Evolutionary conservation across 257 asterid genomes (phyloP).

Genomic region (Anisodus tanguticus): DNA sequence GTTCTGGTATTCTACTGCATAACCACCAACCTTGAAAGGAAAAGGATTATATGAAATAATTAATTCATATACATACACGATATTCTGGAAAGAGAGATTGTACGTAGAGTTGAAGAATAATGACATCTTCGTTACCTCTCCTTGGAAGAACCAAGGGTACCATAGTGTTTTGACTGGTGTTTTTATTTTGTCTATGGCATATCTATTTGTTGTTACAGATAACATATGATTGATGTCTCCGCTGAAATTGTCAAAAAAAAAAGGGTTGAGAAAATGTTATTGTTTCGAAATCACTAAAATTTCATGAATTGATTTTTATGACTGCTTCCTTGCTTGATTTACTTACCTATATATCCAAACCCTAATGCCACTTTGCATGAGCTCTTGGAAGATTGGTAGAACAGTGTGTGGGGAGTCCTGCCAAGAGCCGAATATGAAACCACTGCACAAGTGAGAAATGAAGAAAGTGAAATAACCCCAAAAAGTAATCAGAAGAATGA

Average conservation of each 20-base stretch:
- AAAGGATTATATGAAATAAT: neutral
- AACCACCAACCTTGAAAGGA: slow-evolving; percentile 59
- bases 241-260: slow-evolving; percentile 38
- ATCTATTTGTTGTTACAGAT: slow-evolving; percentile 62
- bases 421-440: slow-evolving; percentile 31
- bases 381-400: slow-evolving; percentile 53
- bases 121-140: slow-evolving; percentile 42
- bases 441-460: slow-evolving; percentile 34
- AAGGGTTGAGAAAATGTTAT: neutral
- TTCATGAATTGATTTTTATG: neutral
- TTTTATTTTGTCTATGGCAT: slow-evolving; percentile 55
- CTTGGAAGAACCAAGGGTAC: slow-evolving; percentile 63
- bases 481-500: neutral
- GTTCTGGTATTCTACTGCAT: slow-evolving; percentile 57
- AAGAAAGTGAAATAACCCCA: neutral
- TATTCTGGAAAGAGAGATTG: neutral
- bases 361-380: slow-evolving; percentile 53
- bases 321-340: neutral
- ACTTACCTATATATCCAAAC: slow-evolving; percentile 61
- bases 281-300: neutral
- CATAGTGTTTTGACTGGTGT: slow-evolving; percentile 39
- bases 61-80: neutral
- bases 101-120: neutral
- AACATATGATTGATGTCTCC: slow-evolving; percentile 60
- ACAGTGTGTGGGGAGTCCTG: slow-evolving; percentile 50